These are phyloP conservation scores for Backusella sp. DNA, from an alignment of 192 early-diverging fungal species.

Conservation along the genomic window DNA sequence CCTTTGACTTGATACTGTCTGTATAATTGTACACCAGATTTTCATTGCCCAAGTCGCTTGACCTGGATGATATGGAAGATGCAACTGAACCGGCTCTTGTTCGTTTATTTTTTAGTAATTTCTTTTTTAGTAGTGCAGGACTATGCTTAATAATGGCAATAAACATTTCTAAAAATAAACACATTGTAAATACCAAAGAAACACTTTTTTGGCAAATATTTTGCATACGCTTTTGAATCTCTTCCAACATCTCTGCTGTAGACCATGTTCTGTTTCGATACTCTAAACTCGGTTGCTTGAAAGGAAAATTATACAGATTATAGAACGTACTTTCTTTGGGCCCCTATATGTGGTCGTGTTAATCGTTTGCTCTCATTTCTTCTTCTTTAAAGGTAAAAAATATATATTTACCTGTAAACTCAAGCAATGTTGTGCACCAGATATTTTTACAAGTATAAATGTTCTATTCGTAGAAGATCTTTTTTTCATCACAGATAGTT, in stretches of 20 bases:
- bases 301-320: conserved; percentile 68
- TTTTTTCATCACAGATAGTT: conserved; percentile 77
- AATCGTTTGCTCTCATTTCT: background rate
- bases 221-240: conserved; percentile 62
- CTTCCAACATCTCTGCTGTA: conserved; percentile 62
- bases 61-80: background rate
- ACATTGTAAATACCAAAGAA: background rate
- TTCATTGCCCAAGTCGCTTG: background rate
- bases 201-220: background rate
- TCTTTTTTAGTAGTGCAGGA: conserved; percentile 22
- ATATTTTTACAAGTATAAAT: conserved; percentile 88
- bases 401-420: conserved; percentile 64
- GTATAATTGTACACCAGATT: background rate
- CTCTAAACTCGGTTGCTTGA: conserved; percentile 71
- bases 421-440: conserved; percentile 70
- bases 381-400: background rate
- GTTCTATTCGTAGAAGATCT: conserved; percentile 82
- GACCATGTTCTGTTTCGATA: conserved; percentile 79
- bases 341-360: conserved; percentile 43
- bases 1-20: background rate
- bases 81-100: background rate
- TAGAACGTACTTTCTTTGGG: conserved; percentile 70
- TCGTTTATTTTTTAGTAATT: background rate
- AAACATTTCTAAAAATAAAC: conserved; percentile 13
- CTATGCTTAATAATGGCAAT: conserved; percentile 28